Percentiles rank a stretch among this genome's conserved stretches.
Evolutionary conservation across 2,329 filamentous ascomycete genomes (phyloP).

Genomic region (Hypoxylon sp.): DNA sequence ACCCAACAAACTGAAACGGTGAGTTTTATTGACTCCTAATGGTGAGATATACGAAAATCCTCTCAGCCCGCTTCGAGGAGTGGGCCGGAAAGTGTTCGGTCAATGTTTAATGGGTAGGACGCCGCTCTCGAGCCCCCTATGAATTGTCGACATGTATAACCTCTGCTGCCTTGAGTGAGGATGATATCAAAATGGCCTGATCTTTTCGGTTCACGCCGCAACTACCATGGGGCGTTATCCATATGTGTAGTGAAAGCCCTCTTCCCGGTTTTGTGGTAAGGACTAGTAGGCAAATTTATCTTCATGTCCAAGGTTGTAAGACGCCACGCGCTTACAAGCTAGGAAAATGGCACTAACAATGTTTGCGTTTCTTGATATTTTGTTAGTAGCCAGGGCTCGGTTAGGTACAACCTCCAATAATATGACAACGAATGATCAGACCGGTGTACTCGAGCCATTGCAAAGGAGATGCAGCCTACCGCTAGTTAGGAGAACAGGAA

Average conservation of each 20-base stretch:
- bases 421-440: too few species aligned
- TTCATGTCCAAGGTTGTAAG: background rate
- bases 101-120: background rate
- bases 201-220: background rate
- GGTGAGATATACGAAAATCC: background rate
- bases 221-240: background rate
- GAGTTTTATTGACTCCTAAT: background rate
- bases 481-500: too few species aligned
- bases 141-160: slow-evolving; percentile 4
- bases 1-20: slow-evolving; percentile 15
- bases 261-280: background rate
- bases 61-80: background rate
- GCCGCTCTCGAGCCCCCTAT: background rate
- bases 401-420: too few species aligned
- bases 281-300: background rate
- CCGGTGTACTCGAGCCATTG: too few species aligned
- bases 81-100: background rate
- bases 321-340: background rate
- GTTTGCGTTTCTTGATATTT: too few species aligned
- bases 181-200: slow-evolving; percentile 4
- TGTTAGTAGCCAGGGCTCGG: too few species aligned
- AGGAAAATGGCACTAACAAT: too few species aligned
- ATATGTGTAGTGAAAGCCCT: background rate
- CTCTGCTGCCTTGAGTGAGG: background rate
- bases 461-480: too few species aligned